Base-by-base conservation (phyloP, 306 rosid species). In the Vachellia collinsii region DNA sequence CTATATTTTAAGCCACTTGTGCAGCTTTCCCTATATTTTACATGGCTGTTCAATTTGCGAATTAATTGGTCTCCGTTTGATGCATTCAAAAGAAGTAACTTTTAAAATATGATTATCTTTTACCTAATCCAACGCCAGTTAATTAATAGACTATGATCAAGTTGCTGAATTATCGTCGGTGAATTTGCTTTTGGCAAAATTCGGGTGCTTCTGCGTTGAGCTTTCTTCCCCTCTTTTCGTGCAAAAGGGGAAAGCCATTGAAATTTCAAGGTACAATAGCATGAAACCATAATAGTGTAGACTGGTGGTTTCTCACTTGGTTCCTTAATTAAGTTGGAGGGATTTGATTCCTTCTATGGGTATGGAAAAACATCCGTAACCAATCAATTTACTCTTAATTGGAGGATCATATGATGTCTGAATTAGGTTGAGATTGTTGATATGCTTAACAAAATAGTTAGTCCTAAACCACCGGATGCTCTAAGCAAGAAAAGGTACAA, bases 101-200 rank as follows among this genome's bases (percentile, higher is more conserved):
- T 48, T 14, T 12, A 4, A 4, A 50, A 4, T 5, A 50, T 50
- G 56, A 14, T 5, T 50, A 50, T 50, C 20, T 16, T 19, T 53
- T 19, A 53, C 59, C 23, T 53, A 5, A 53, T 6, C 53, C 16
- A 9, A 12, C 59, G 56, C 14, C 56, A 50, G 56, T 50, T 50
- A 12, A 16, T 13, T 50, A 50, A 50, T 7, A 19, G 0, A 13
- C 69, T 8, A 38, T 11, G 8, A 61, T 29, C 39, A 25, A 29
- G 11, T 66, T 19, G 11, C 46, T 20, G 2, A 25, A 44, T 36
- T 48, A n/a, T 58, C 47, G 16, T 43, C 12, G 19, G 36, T 72
- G 78, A 22, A 48, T 62, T 63, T 46, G 72, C 83, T 62, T 80
- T 72, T 38, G 56, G 73, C 73, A 47, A 38, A 34, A 51, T 51